Evolutionary conservation across 2,329 filamentous ascomycete genomes (phyloP), one percentile per base, ranked within the genome.

Genomic region (Ceratocystis smalleyi): DNA sequence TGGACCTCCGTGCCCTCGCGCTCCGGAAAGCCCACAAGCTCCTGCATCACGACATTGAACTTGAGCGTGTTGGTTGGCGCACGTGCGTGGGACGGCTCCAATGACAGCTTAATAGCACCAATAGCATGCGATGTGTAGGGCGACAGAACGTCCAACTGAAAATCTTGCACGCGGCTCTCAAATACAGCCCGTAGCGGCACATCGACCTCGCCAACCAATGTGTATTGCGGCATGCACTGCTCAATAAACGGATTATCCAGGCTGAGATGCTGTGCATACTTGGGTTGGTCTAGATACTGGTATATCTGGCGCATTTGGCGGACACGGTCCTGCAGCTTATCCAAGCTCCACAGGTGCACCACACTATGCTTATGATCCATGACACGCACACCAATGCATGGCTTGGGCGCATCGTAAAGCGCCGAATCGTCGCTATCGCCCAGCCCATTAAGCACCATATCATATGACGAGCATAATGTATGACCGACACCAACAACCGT

Each of bases 1-100:
- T 99, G 94, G 32, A 99, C 91, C 69, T 96, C 88, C 0, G 89
- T 95, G 15, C 94, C 94, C 76, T 99, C 94, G 67, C 92, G 84
- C 75, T 99, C 94, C 0, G 94, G 88, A 69, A 99, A 99, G 0
- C 94, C 94, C 43, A 94, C 77, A 76, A 99, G 83, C 71, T 97
- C 91, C 71, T 95, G 91, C 89, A 99, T 96, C 40, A 97, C 91
- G 4, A 97, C 91, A 70, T 97, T 99, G 77, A 99, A 99, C 73
- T 97, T 99, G 65, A 97, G 77, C 1, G 89, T 96, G 66, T 89
- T 94, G 12, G 89, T 88, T 15, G 94, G 94, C 3, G 91, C 92
- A 70, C 95, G 86, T 1, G 92, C 91, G 59, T 90, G 92, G 0
- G 92, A 97, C 15, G 94, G 94, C 72, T 99, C 94, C 5, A 99